Percentiles rank a stretch among this genome's conserved stretches.
Conservation (phyloP, 805 yeast genomes). For the Teunomyces pallodes region DNA sequence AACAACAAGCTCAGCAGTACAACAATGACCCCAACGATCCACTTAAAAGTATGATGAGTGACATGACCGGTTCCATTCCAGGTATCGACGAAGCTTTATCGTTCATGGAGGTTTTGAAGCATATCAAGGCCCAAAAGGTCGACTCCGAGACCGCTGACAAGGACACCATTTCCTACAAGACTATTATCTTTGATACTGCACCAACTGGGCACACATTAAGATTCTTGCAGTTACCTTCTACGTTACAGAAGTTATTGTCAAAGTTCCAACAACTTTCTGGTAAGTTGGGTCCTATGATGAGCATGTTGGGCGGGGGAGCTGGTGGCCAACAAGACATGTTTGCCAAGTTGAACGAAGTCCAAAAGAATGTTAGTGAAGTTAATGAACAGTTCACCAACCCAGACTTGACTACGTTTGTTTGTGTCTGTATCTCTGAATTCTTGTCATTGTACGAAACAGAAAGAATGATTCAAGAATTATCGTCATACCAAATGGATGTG, state of each 20-base stretch:
- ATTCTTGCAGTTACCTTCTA: constrained; percentile 90
- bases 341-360: constrained; percentile 74
- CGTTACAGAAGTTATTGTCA: constrained; percentile 80
- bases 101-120: constrained; percentile 96
- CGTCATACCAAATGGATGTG: constrained; percentile 93
- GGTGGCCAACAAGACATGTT: constrained; percentile 72
- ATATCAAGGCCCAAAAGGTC: constrained; percentile 72
- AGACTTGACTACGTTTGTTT: constrained; percentile 89
- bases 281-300: constrained; percentile 87
- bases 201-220: constrained; percentile 98
- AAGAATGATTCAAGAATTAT: constrained; percentile 94
- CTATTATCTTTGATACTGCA: constrained; percentile 97
- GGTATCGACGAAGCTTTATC: constrained; percentile 98
- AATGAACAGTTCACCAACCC: constrained; percentile 95
- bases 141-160: constrained; percentile 23
- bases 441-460: constrained; percentile 95
- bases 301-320: constrained; percentile 74
- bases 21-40: constrained; percentile 60
- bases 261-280: constrained; percentile 86
- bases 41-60: constrained; percentile 75
- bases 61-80: constrained; percentile 91
- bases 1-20: constrained; percentile 55
- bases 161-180: constrained; percentile 51
- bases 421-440: constrained; percentile 97
- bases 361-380: constrained; percentile 79